Evolutionary conservation across 345 rosid genomes (phyloP), one percentile per base, ranked within the genome.

Genomic region (Melaleuca quinquenervia): DNA sequence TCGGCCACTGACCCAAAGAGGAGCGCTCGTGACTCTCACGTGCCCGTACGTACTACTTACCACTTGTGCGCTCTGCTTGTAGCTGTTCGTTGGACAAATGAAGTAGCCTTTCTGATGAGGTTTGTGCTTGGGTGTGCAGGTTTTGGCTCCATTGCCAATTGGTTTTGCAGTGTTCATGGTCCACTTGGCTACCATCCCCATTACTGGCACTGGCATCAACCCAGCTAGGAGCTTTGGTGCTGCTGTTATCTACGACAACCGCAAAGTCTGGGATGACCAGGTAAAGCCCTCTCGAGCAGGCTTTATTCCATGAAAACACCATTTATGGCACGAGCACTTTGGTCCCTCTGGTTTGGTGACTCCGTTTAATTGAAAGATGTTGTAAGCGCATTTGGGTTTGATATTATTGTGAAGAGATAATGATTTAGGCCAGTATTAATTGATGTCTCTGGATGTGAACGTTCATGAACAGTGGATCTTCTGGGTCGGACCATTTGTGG

Each of bases 1-100:
- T 90, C 98, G 27, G 98, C 98, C 70, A 95, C 98, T 80, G 98
- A 96, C 90, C 98, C 98, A 22, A 96, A 96, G 90, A 92, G 98
- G 76, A 94, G 89, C 82, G 98, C 98, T 3, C 96, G 98, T 82
- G 98, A 96, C 91, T 96, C 98, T 21, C 98, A 96, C 64, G 90
- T 96, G 76, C 98, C 98, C 83, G 98, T 95, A 89, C 13, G 95
- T 86, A 20, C 36, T 41, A 6, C 75, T 56, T 18, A 20, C 82
- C 15, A 8, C 45, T 21, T 70, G 11, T 41, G 41, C 41, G 41
- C 41, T 41, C 41, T 41, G 4, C 41, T 41, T 32, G 48, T 8
- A 0, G 6, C 78, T 70, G 24, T 70, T 2, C 78, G 0, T 70
- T 70, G 32, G 24, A 18, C 44, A 32, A 32, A 70, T 2, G 24